A percentile compares a stretch with the other conserved stretches of the same genome.
phyloP scores from a whole-genome alignment of 495 filamentous ascomycete species.

The Apodospora peruviana region DNA sequence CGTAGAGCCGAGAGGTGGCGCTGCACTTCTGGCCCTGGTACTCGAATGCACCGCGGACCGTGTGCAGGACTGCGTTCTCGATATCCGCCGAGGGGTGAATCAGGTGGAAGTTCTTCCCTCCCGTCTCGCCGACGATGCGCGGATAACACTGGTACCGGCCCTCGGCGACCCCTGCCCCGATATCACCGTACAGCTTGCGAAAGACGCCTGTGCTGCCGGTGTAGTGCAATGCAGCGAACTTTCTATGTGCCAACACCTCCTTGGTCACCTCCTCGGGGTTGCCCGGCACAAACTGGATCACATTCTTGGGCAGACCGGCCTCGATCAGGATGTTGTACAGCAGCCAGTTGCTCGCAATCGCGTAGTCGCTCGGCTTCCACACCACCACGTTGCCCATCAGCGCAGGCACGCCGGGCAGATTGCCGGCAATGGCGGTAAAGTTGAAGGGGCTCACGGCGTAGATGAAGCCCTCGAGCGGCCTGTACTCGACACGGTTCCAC shows the following conservation, averaged over 20 bases:
- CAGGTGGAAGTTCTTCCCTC: conserved; percentile 90
- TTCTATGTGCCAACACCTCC: conserved; percentile 57
- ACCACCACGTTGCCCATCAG: conserved; percentile 82
- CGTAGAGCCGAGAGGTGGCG: conserved; percentile 71
- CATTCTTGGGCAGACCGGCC: conserved; percentile 71
- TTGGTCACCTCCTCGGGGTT: conserved; percentile 69
- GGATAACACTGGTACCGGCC: conserved; percentile 70
- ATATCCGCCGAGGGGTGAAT: conserved; percentile 70
- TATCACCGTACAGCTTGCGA: conserved; percentile 65
- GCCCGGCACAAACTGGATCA: conserved; percentile 80
- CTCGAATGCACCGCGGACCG: conserved; percentile 81
- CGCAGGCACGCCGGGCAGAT: conserved; percentile 66
- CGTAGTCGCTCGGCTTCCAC: conserved; percentile 81
- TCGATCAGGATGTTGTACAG: conserved; percentile 84
- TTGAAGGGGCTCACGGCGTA: conserved; percentile 86
- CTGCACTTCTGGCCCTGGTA: conserved; percentile 90
- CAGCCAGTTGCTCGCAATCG: conserved; percentile 67
- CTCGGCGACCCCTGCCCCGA: conserved; percentile 62
- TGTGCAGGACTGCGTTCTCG: conserved; percentile 70
- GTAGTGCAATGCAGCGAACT: conserved; percentile 75
- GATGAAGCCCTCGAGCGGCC: conserved; percentile 81
- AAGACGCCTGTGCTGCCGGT: conserved; percentile 80
- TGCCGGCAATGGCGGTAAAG: conserved; percentile 82
- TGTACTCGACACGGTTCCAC: conserved; percentile 80
- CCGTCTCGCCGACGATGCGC: conserved; percentile 78